phyloP scores from a whole-genome alignment of 345 rosid genomes.

The Dipteronia sinensis region DNA sequence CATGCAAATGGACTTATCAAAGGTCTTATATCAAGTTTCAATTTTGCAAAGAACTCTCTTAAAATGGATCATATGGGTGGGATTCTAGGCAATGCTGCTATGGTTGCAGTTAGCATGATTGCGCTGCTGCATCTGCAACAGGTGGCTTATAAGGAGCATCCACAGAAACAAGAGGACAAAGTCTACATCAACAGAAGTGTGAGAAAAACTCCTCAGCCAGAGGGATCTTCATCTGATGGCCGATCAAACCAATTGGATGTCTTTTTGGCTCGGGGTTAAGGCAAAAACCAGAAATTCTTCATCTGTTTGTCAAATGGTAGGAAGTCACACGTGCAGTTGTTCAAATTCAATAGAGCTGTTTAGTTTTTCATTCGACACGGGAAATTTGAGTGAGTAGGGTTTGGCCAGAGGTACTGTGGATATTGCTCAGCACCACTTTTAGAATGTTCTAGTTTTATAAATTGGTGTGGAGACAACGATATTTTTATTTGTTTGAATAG shows the following conservation, averaged over 20 bases:
- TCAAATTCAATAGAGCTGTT: not conserved
- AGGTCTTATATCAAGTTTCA: constrained; percentile 54
- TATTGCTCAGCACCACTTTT: not conserved
- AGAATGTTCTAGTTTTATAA: not conserved
- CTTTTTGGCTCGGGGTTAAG: constrained; percentile 74
- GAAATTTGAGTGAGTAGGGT: not conserved
- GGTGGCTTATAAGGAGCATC: constrained; percentile 41
- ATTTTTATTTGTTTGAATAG: constrained; percentile 1
- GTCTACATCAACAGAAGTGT: constrained; percentile 28
- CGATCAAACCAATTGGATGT: constrained; percentile 64
- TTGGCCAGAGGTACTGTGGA: constrained; percentile 2
- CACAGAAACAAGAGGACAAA: constrained; percentile 40
- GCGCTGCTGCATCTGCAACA: constrained; percentile 75
- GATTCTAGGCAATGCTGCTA: constrained; percentile 74
- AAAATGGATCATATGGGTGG: constrained; percentile 63
- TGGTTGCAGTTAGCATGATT: constrained; percentile 75
- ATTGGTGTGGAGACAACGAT: not conserved
- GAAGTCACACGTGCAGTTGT: not conserved
- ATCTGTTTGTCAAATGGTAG: constrained; percentile 1
- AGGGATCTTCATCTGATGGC: constrained; percentile 39
- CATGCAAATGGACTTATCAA: constrained; percentile 44
- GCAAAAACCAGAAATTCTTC: constrained; percentile 11
- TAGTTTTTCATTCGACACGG: constrained; percentile 8
- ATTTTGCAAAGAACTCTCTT: constrained; percentile 60
- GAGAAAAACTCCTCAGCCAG: constrained; percentile 40